These are phyloP conservation scores for Trichoderma koningiopsis DNA, from an alignment of 2,329 filamentous ascomycete species.

Conservation along the genomic window DNA sequence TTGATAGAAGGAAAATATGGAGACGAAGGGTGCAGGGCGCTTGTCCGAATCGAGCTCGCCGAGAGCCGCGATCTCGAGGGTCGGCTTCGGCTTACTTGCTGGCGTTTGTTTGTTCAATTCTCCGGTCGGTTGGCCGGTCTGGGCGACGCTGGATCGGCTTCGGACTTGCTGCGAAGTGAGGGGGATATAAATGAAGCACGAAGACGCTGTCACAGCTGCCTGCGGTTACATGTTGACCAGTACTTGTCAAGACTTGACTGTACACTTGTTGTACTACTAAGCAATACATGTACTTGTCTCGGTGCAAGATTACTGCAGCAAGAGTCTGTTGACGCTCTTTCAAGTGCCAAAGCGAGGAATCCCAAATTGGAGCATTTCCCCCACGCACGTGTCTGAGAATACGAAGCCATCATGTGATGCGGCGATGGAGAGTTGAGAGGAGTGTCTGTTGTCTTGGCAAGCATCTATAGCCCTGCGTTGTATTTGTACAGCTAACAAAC, in stretches of 20 bases:
- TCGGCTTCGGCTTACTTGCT: slow-evolving; percentile 9
- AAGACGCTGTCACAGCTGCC: background rate
- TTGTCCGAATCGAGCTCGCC: background rate
- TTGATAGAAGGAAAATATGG: background rate
- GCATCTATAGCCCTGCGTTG: background rate
- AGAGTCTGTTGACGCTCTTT: background rate
- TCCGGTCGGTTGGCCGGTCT: background rate
- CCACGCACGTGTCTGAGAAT: background rate
- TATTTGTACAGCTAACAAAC: background rate
- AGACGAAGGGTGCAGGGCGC: background rate
- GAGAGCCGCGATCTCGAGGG: background rate
- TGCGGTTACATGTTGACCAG: background rate
- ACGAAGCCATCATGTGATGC: background rate
- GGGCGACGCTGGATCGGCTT: background rate
- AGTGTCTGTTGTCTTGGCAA: background rate
- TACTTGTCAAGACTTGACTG: too few species aligned
- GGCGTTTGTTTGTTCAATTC: background rate
- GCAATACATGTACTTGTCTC: background rate
- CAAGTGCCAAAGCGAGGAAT: background rate
- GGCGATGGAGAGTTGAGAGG: background rate
- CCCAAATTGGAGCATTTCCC: background rate
- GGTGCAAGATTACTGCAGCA: background rate
- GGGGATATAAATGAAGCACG: background rate
- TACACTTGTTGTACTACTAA: too few species aligned
- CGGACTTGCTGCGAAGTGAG: background rate